A percentile compares a stretch with the other conserved stretches of the same genome.
These are phyloP conservation scores for Pseudogymnoascus sp. DNA, from an alignment of 2,329 filamentous ascomycete genomes.

Conservation along the genomic window DNA sequence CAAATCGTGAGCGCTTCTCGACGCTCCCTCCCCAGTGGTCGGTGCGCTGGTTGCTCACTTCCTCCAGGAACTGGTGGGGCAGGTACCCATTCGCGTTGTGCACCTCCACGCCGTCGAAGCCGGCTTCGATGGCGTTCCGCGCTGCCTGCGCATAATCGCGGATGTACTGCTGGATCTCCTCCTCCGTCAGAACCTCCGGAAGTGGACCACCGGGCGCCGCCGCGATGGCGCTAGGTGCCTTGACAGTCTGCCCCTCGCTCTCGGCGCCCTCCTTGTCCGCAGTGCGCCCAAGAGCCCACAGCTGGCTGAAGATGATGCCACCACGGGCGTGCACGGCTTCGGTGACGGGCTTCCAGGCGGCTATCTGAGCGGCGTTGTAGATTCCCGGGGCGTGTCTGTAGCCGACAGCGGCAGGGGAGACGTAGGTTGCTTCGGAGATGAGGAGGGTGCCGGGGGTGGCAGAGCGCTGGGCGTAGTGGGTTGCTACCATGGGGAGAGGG, in stretches of 20 bases:
- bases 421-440: constrained; percentile 48
- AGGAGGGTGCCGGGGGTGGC: constrained; percentile 43
- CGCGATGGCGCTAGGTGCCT: constrained; percentile 15
- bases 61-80: constrained; percentile 50
- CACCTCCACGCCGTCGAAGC: constrained; percentile 47
- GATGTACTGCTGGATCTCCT: constrained; percentile 30
- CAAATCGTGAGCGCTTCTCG: constrained; percentile 43
- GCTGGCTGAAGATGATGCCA: constrained; percentile 50
- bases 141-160: constrained; percentile 33
- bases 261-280: constrained; percentile 22
- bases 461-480: constrained; percentile 47
- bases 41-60: constrained; percentile 45
- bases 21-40: constrained; percentile 44
- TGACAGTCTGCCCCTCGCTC: constrained; percentile 14
- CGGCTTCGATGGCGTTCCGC: constrained; percentile 43
- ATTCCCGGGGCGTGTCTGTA: constrained; percentile 49
- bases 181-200: constrained; percentile 32
- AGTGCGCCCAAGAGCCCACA: constrained; percentile 52
- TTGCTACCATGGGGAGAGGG: constrained; percentile 35
- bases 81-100: constrained; percentile 44
- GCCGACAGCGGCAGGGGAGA: constrained; percentile 38
- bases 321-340: constrained; percentile 53
- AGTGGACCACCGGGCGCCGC: constrained; percentile 18
- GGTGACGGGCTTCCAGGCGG: constrained; percentile 50
- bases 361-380: constrained; percentile 44